Conservation (phyloP, 352 stramenopile genomes). For the Pythium diclinum region DNA sequence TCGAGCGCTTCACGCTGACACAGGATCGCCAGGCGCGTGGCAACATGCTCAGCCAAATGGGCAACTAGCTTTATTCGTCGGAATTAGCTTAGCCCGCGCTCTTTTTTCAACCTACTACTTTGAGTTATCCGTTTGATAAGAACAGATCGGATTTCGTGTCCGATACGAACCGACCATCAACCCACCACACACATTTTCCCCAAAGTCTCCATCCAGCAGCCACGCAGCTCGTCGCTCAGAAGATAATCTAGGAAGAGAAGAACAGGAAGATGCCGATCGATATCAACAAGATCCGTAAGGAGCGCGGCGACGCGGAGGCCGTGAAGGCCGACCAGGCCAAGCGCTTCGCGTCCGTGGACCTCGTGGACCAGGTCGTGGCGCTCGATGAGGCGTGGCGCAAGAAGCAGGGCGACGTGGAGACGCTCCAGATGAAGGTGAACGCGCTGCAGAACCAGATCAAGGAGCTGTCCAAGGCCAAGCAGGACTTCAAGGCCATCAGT, state of each 20-base stretch:
- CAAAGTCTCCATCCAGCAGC: neutral
- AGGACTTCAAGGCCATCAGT: slow-evolving; percentile 78
- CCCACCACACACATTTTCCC: neutral
- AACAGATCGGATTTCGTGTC: slow-evolving; percentile 17
- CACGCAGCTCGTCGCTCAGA: neutral
- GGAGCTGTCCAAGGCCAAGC: slow-evolving; percentile 85
- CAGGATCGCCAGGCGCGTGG: slow-evolving; percentile 69
- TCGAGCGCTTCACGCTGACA: slow-evolving; percentile 72
- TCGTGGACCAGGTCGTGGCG: slow-evolving; percentile 95
- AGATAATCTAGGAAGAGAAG: neutral
- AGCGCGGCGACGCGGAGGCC: slow-evolving; percentile 94
- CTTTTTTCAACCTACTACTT: neutral
- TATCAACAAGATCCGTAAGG: slow-evolving; percentile 95
- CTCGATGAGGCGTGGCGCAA: slow-evolving; percentile 91
- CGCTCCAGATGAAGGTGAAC: slow-evolving; percentile 85
- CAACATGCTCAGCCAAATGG: slow-evolving; percentile 25
- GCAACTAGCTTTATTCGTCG: neutral
- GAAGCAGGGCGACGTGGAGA: slow-evolving; percentile 85
- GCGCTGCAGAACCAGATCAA: slow-evolving; percentile 84
- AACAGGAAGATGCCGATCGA: slow-evolving; percentile 93
- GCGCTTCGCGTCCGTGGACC: slow-evolving; percentile 91
- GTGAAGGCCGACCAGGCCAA: slow-evolving; percentile 93
- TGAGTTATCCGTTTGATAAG: neutral
- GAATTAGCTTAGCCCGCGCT: neutral
- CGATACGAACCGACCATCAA: neutral